These are phyloP conservation scores for Clonostachys rhizophaga DNA, from an alignment of 2,329 filamentous ascomycete genomes.

Conservation along the genomic window DNA sequence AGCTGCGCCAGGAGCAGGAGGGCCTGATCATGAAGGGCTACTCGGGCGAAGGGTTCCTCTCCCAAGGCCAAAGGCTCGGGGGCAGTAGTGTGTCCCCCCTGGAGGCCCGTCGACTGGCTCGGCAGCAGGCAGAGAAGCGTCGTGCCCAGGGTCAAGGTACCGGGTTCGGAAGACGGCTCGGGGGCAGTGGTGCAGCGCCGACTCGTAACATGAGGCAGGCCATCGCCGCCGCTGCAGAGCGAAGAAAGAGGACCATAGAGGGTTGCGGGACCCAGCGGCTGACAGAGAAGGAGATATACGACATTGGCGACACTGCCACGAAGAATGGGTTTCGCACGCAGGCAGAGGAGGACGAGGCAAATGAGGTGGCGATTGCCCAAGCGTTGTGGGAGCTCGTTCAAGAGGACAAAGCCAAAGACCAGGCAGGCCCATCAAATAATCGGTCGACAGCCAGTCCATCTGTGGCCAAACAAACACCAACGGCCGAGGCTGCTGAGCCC, in stretches of 20 bases:
- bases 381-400: constrained; percentile 84
- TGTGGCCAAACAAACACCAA: neutral
- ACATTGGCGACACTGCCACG: constrained; percentile 59
- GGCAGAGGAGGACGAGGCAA: constrained; percentile 84
- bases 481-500: neutral
- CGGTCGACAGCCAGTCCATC: neutral
- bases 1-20: constrained; percentile 81
- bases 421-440: constrained; percentile 22
- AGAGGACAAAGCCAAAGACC: constrained; percentile 61
- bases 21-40: constrained; percentile 76
- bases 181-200: constrained; percentile 48
- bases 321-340: constrained; percentile 75
- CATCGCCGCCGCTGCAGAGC: constrained; percentile 67
- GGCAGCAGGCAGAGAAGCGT: constrained; percentile 69
- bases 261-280: constrained; percentile 73
- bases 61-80: constrained; percentile 69
- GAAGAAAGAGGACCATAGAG: constrained; percentile 60
- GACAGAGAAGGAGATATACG: constrained; percentile 60
- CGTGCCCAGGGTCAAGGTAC: constrained; percentile 52
- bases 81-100: constrained; percentile 59
- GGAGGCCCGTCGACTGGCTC: constrained; percentile 71
- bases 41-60: constrained; percentile 84
- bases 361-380: constrained; percentile 80
- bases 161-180: constrained; percentile 68
- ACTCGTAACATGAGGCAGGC: constrained; percentile 67